Base-by-base conservation (phyloP, 768 basidiomycete species). In the Strobilomyces confusus region DNA sequence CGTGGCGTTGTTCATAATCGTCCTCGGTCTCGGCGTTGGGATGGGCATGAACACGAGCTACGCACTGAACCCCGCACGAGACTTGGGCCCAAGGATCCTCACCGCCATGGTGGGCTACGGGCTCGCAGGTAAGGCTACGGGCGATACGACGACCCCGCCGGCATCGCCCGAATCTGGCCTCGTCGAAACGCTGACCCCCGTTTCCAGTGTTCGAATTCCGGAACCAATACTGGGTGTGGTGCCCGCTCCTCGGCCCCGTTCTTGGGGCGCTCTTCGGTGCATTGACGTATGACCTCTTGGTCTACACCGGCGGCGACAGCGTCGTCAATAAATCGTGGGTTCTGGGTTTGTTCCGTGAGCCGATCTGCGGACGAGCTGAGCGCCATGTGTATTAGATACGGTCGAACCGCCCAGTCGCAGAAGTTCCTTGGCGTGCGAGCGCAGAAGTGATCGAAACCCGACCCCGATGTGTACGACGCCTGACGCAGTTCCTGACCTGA, bases 161-260 rank as follows among this genome's bases (percentile, higher is more conserved):
- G n/a, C 5, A 8, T 1, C 6, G n/a, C n/a, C n/a, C n/a, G n/a
- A n/a, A n/a, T n/a, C n/a, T n/a, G 29, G 29, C 29, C 17, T 43
- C 45, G n/a, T 30, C 11, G 15, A 8, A 11, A n/a, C 17, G 38
- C 52, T 50, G 51, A 58, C 7, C 15, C 37, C 30, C 15, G 14
- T 20, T 20, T 25, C n/a, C 38, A 58, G 56, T 59, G 13, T 60
- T 61, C 47, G 52, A 57, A n/a, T 66, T 58, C 51, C 55, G 63
- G 56, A 77, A 75, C 59, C 83, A 87, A 49, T 87, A 86, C 61
- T 86, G 83, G 84, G 54, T 86, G 20, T 86, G 84, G 84, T 79
- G 80, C 55, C 79, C 82, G 2, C 63, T 86, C 20, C 66, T 83
- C 34, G 81, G 71, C 0, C 78, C 84, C 13, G 75, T 86, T 59